These are phyloP conservation scores for Fragosphaeria purpurea DNA, from an alignment of 2,329 filamentous ascomycete genomes.

Conservation along the genomic window DNA sequence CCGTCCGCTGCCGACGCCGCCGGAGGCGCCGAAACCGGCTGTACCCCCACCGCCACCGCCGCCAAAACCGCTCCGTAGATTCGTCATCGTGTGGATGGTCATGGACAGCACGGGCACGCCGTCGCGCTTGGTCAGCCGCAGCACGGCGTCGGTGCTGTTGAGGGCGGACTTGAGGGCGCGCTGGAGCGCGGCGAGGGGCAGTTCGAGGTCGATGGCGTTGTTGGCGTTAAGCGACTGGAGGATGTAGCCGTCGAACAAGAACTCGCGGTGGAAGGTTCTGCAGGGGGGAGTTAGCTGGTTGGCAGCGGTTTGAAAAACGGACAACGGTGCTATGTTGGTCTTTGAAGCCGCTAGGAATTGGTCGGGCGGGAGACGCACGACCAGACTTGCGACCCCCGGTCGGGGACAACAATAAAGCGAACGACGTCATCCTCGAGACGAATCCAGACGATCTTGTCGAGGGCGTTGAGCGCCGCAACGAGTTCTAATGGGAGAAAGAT, in stretches of 20 bases:
- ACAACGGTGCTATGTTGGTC: too few relatives aligned
- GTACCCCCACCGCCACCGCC: slow-evolving; percentile 18
- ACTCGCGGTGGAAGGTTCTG: slow-evolving; percentile 38
- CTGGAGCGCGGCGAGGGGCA: slow-evolving; percentile 78
- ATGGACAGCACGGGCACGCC: slow-evolving; percentile 77
- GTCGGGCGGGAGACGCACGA: slow-evolving; percentile 46
- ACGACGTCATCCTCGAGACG: slow-evolving; percentile 78
- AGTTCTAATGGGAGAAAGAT: slow-evolving; percentile 38
- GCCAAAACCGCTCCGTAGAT: slow-evolving; percentile 19
- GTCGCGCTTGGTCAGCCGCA: slow-evolving; percentile 89
- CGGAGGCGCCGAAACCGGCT: slow-evolving; percentile 21
- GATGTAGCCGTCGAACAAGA: slow-evolving; percentile 77
- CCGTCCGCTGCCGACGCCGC: slow-evolving; percentile 16
- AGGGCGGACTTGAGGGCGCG: slow-evolving; percentile 85
- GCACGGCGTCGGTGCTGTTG: slow-evolving; percentile 68
- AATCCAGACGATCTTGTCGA: slow-evolving; percentile 82
- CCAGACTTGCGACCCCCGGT: slow-evolving; percentile 94
- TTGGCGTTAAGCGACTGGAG: slow-evolving; percentile 72
- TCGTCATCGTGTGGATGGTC: slow-evolving; percentile 73
- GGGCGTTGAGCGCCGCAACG: slow-evolving; percentile 51
- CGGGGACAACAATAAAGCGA: slow-evolving; percentile 91
- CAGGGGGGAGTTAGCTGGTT: background rate
- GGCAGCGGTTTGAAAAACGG: too few relatives aligned
- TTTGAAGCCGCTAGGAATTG: background rate
- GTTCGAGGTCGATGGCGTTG: slow-evolving; percentile 93